Base-by-base conservation (phyloP, 208 protist genomes). In the Acanthamoeba healyi region DNA sequence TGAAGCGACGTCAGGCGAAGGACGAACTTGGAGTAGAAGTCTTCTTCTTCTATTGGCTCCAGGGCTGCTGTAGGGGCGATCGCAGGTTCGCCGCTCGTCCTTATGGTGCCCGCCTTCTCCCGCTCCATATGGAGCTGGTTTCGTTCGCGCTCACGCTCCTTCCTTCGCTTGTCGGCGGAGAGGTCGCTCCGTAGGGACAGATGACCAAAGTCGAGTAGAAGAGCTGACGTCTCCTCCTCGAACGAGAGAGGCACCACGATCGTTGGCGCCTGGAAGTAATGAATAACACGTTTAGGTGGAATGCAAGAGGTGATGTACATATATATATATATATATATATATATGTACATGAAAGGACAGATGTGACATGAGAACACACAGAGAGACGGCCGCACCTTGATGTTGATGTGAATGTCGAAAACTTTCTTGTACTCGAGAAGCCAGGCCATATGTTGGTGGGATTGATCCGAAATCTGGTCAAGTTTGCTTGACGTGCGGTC, bases 1-100 rank as follows among this genome's bases (percentile, higher is more conserved):
- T 92, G 87, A 17, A 92, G 36, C 0, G 87, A 72, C n/a, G 87
- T 92, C 32, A 92, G 10, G 87, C 46, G 36, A 26, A 92, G 87
- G 17, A 77, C 14, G n/a, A 92, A 92, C 58, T 77, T 67, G 58
- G 51, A 67, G 87, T 92, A 92, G 36, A 92, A 92, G 61, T 92
- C 87, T 2, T 92, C 87, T 38, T 92, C 87, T n/a, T n/a, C n/a
- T n/a, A n/a, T n/a, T n/a, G n/a, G n/a, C n/a, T n/a, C n/a, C n/a
- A n/a, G n/a, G 42, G 19, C 49, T 14, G 38, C n/a, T 4, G 22
- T 38, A 10, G 40, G 29, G 2, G 56, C 44, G 36, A 10, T 34
- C 15, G 63, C 32, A 9, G 63, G 12, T 22, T 15, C 63, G 4
- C 22, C 32, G 22, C 63, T 29, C 17, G 15, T 49, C 3, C 29